A percentile compares a stretch with the other conserved stretches of the same genome.
Evolutionary conservation across 1,284 basidiomycete species (phyloP).

Genomic region (Pseudozyma flocculosa): DNA sequence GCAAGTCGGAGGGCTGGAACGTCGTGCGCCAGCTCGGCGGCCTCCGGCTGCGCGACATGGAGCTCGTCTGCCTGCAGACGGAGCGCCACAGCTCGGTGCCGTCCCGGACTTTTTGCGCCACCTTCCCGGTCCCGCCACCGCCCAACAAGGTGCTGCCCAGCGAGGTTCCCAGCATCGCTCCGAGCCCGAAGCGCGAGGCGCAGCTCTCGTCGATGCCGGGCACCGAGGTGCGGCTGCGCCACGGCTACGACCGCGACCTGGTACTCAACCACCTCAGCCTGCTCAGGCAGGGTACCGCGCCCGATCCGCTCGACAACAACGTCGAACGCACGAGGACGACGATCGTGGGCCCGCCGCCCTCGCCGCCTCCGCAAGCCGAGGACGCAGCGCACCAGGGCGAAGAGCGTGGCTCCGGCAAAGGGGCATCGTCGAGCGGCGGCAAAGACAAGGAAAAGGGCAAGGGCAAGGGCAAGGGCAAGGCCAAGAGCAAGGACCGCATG

Average conservation of each 20-base stretch:
- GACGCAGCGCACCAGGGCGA: constrained; percentile 1
- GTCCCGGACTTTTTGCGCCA: constrained; percentile 51
- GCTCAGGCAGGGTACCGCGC: constrained; percentile 40
- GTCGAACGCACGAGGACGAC: constrained; percentile 51
- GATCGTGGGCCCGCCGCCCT: constrained; percentile 49
- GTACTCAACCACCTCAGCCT: constrained; percentile 41
- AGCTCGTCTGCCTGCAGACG: constrained; percentile 54
- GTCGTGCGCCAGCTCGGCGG: constrained; percentile 43
- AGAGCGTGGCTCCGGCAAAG: too few relatives aligned
- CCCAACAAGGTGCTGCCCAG: constrained; percentile 29
- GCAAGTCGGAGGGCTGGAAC: constrained; percentile 42
- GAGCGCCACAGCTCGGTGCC: constrained; percentile 53
- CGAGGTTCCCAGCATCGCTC: constrained; percentile 35
- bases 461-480: constrained; percentile 8
- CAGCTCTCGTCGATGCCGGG: constrained; percentile 1
- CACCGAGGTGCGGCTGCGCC: constrained; percentile 19
- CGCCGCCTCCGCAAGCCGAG: constrained; percentile 3
- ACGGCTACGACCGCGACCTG: constrained; percentile 45
- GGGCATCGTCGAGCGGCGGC: background rate
- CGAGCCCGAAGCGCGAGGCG: constrained; percentile 4
- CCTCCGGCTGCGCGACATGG: constrained; percentile 54
- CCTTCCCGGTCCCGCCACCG: constrained; percentile 44
- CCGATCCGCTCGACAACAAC: constrained; percentile 41
- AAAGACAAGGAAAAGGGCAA: background rate
- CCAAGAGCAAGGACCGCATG: constrained; percentile 1